Percentiles rank a stretch among this genome's conserved stretches.
phyloP scores from a whole-genome alignment of 2,329 filamentous ascomycete species.

The Fonsecaea erecta region DNA sequence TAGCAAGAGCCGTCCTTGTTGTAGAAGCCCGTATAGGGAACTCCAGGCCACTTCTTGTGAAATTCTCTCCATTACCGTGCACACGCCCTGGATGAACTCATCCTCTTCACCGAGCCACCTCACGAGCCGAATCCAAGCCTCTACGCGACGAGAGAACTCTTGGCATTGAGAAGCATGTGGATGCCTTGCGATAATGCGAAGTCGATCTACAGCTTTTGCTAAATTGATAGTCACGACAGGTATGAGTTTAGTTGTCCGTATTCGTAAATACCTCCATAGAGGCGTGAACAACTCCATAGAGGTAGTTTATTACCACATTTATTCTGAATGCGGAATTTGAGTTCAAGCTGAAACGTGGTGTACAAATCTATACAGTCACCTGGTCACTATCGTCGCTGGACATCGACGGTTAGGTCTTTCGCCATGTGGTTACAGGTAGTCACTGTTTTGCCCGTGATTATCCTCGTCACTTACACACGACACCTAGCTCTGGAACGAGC shows the following conservation, averaged over 20 bases:
- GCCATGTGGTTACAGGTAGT: background rate
- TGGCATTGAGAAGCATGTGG: background rate
- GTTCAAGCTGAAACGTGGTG: background rate
- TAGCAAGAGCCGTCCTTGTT: conserved; percentile 7
- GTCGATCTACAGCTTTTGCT: background rate
- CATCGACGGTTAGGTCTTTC: background rate
- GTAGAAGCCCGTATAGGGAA: background rate
- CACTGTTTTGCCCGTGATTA: background rate
- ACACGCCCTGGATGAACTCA: conserved; percentile 5
- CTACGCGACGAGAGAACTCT: background rate
- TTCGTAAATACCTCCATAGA: too few species aligned
- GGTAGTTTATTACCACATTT: background rate
- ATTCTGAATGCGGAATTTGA: background rate
- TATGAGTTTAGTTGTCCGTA: too few species aligned
- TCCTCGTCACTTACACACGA: background rate
- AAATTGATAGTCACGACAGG: background rate
- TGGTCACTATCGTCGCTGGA: background rate
- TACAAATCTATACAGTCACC: background rate
- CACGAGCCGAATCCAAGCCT: background rate
- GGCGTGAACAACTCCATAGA: too few species aligned
- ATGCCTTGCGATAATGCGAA: background rate
- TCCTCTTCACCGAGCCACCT: conserved; percentile 23
- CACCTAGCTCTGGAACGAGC: background rate
- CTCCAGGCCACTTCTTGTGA: background rate
- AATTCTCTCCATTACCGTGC: conserved; percentile 2